Evolutionary conservation across 257 asterid genomes (phyloP).

Genomic region (Marsdenia floribunda): DNA sequence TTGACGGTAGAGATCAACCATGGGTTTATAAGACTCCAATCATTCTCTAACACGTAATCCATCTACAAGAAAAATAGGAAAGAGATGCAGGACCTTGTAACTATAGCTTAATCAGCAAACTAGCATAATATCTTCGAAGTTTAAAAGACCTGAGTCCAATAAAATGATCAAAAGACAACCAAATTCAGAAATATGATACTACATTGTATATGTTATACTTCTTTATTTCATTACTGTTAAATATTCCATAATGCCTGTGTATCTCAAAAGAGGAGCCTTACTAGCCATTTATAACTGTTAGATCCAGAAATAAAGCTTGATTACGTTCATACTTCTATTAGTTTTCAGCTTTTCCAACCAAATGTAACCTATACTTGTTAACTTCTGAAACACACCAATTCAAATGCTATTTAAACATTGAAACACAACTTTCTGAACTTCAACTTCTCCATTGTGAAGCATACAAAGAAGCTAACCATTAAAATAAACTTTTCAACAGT

Average conservation of each 20-base stretch:
- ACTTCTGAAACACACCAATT: neutral
- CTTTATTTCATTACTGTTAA: neutral
- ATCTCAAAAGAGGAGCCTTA: neutral
- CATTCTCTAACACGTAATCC: conserved; percentile 35
- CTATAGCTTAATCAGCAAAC: neutral
- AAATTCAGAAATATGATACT: neutral
- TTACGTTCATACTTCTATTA: neutral
- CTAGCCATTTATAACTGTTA: neutral
- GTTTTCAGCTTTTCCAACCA: neutral
- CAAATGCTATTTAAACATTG: neutral
- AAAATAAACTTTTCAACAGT: neutral
- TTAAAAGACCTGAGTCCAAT: neutral
- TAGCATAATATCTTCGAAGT: neutral
- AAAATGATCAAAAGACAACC: neutral
- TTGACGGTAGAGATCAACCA: conserved; percentile 57
- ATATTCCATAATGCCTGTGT: neutral
- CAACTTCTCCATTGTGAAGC: neutral
- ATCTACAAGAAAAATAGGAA: conserved; percentile 32
- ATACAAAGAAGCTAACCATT: neutral
- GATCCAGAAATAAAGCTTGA: neutral
- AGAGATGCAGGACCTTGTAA: conserved; percentile 17
- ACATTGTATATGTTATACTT: neutral
- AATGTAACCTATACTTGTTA: neutral
- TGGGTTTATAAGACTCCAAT: conserved; percentile 52
- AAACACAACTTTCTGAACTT: neutral